phyloP scores from a whole-genome alignment of 108 stramenopile genomes.

The Licmophora abbreviata region DNA sequence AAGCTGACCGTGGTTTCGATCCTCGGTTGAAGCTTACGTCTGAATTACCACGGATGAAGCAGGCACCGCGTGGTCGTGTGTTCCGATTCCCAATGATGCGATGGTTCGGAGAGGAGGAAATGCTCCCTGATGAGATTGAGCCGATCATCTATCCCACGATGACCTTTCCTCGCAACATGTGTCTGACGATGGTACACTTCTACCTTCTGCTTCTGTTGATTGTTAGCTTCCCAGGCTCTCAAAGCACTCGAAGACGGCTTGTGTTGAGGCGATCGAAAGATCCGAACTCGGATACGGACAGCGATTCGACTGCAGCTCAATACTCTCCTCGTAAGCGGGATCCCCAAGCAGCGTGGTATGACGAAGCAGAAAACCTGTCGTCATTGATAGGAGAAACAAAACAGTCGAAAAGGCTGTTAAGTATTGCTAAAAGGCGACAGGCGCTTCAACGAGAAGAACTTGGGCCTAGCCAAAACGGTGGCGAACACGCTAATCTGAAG shows the following conservation, averaged over 20 bases:
- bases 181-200: constrained; percentile 63
- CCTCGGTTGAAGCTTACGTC: constrained; percentile 6
- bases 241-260: constrained; percentile 33
- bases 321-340: too few species aligned
- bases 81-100: constrained; percentile 8
- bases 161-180: constrained; percentile 49
- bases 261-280: constrained; percentile 34
- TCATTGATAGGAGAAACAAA: too few species aligned
- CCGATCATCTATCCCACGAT: constrained; percentile 53
- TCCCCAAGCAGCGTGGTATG: too few species aligned
- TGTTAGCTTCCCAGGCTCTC: constrained; percentile 64
- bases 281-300: too few species aligned
- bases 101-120: constrained; percentile 16
- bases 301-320: too few species aligned
- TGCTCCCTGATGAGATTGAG: constrained; percentile 67
- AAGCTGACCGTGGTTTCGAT: constrained; percentile 7
- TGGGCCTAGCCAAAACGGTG: too few species aligned
- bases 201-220: constrained; percentile 71
- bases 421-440: too few species aligned
- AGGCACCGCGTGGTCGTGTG: neutral
- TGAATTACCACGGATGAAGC: neutral
- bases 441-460: too few species aligned
- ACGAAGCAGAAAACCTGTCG: too few species aligned
- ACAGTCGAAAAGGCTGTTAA: too few species aligned
- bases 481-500: too few species aligned